Evolutionary conservation across 495 filamentous ascomycete species (phyloP), one percentile per base, ranked within the genome.

Genomic region (Hyaloscypha bicolor): DNA sequence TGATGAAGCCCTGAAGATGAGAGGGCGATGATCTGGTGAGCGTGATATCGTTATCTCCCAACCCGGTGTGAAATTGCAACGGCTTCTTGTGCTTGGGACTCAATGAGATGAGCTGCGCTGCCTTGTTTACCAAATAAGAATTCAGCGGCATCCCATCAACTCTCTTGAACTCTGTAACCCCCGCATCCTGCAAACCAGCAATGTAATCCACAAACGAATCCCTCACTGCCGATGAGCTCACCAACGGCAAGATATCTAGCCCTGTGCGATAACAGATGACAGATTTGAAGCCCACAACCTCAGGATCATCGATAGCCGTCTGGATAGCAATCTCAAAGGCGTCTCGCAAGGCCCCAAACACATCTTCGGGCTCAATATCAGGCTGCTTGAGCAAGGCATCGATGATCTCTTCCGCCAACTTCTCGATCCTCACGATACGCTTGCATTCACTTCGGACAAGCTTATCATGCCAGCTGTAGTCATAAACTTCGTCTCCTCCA

Each of bases 221-320:
- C 30, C 55, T 63, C 22, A 69, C 63, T 19, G 70, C 71, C 1
- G 25, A 8, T 16, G 16, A 4, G 2, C 39, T 51, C 25, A 65
- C 51, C 37, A 55, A 16, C 9, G 63, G 59, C 0, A 74, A 71
- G 35, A 92, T 76, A 64, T 86, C 84, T 16, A 97, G 80, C 0
- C 93, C 93, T 3, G 87, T 91, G 14, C 93, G 86, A 73, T 96
- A 96, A 74, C 93, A 96, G 59, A 96, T 82, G 33, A 94, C 86
- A 6, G 88, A 90, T 74, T 96, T 96, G 82, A 97, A 97, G 6
- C 85, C 93, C 8, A 87, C 92, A 32, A 97, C 90, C 16, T 88
- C 83, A 1, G 84, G 79, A 73, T 95, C 88, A 0, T 79, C 76
- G 53, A 91, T 78, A 0, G 85, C 83, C 14, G 62, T 59, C 14